These are phyloP conservation scores for Brassica incana DNA, from an alignment of 345 rosid genomes.

Conservation along the genomic window DNA sequence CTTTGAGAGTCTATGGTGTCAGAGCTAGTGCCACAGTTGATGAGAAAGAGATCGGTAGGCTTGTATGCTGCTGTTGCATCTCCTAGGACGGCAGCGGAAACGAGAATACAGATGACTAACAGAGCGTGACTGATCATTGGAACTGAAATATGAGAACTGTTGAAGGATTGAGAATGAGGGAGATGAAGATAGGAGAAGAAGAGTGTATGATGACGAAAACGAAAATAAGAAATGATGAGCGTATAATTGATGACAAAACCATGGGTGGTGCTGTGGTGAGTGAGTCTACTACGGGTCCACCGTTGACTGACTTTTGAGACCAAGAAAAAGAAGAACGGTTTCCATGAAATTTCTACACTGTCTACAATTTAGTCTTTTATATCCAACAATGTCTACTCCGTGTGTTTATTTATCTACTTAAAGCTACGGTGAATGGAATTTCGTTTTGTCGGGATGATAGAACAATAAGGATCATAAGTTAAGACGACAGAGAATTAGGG, in stretches of 20 bases:
- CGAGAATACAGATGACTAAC: background rate
- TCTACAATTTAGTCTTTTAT: no score
- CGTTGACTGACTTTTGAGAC: constrained; percentile 25
- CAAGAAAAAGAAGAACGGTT: background rate
- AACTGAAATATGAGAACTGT: background rate
- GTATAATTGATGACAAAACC: background rate
- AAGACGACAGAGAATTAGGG: background rate
- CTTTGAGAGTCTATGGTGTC: background rate
- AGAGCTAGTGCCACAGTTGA: constrained; percentile 22
- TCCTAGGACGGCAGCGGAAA: background rate
- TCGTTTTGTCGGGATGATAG: background rate
- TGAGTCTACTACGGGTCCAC: constrained; percentile 10
- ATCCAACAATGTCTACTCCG: no score
- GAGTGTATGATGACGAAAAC: background rate
- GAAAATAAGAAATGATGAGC: background rate
- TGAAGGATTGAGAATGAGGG: background rate
- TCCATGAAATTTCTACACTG: background rate
- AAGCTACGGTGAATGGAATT: background rate
- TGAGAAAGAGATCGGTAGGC: constrained; percentile 15
- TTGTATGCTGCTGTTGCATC: background rate
- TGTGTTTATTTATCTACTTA: no score
- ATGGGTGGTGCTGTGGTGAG: constrained; percentile 1
- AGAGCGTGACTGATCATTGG: background rate
- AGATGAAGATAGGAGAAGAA: constrained; percentile 4
- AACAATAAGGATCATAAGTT: background rate